These are phyloP conservation scores for Gillenia trifoliata DNA, from an alignment of 306 rosid genomes.

Conservation along the genomic window DNA sequence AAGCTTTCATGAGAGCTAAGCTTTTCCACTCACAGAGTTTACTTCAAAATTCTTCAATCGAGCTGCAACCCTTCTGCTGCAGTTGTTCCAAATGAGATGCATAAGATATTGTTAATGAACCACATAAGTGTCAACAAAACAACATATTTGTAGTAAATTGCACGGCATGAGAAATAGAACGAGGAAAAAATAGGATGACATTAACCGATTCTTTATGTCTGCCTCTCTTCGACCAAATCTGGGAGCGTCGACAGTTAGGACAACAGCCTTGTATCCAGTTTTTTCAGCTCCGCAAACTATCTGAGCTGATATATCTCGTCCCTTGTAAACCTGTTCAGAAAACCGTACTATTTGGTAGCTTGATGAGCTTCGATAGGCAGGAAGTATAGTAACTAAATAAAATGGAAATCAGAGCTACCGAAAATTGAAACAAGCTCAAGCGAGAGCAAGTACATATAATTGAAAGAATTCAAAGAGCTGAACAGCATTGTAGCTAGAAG, in stretches of 20 bases:
- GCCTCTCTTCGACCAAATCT: constrained; percentile 66
- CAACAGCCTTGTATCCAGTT: constrained; percentile 52
- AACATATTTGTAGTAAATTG: too few relatives aligned
- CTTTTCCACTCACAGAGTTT: constrained; percentile 36
- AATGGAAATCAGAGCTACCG: too few relatives aligned
- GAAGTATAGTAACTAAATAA: neutral
- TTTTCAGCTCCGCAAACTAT: constrained; percentile 52
- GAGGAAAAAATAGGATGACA: neutral
- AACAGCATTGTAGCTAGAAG: constrained; percentile 63
- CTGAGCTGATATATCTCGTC: constrained; percentile 42
- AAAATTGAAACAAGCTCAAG: constrained; percentile 1
- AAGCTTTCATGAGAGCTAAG: neutral
- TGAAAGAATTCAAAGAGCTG: constrained; percentile 73
- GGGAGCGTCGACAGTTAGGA: constrained; percentile 53
- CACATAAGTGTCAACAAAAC: neutral
- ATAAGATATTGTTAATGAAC: neutral
- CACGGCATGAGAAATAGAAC: too few relatives aligned
- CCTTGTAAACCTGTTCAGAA: constrained; percentile 40
- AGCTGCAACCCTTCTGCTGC: constrained; percentile 50
- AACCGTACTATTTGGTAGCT: neutral
- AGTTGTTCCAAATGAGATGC: constrained; percentile 4
- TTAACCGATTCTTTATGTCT: constrained; percentile 56
- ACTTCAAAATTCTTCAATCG: constrained; percentile 46
- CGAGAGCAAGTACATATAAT: constrained; percentile 44
- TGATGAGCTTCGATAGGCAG: neutral